Evolutionary conservation across 495 filamentous ascomycete genomes (phyloP).

Genomic region (Neurospora sp.): DNA sequence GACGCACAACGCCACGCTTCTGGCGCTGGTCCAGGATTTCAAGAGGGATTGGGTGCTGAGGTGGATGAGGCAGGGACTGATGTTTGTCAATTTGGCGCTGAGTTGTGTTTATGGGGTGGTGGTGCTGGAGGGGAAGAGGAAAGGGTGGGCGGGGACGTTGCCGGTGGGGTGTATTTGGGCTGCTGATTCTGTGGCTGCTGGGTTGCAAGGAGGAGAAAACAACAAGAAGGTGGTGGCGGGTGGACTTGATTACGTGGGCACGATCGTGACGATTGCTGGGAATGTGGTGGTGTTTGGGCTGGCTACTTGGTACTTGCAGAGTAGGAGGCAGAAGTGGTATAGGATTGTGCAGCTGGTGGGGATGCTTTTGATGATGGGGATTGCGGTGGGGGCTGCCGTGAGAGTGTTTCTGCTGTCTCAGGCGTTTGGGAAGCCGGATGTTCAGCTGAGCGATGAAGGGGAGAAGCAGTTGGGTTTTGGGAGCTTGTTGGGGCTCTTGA

Average conservation of each 20-base stretch:
- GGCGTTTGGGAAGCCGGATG: conserved; percentile 38
- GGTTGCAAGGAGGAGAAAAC: not conserved
- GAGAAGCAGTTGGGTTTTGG: conserved; percentile 51
- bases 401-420: conserved; percentile 40
- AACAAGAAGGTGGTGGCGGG: conserved; percentile 20
- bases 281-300: conserved; percentile 41
- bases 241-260: conserved; percentile 37
- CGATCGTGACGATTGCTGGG: conserved; percentile 41
- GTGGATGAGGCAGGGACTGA: conserved; percentile 49
- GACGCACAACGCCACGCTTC: conserved; percentile 45
- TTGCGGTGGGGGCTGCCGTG: conserved; percentile 38
- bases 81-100: conserved; percentile 48
- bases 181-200: not conserved
- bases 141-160: conserved; percentile 36
- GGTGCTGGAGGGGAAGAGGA: conserved; percentile 36
- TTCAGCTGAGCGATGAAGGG: conserved; percentile 32
- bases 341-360: conserved; percentile 36
- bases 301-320: conserved; percentile 48
- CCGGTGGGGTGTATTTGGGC: conserved; percentile 46
- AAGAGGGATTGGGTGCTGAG: conserved; percentile 50
- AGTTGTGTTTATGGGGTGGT: conserved; percentile 39
- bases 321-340: conserved; percentile 33
- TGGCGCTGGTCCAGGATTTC: conserved; percentile 49
- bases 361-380: conserved; percentile 36
- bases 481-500: conserved; percentile 42